Conservation (phyloP, 148 eudicot species). For the Heliamphora exappendiculata region DNA sequence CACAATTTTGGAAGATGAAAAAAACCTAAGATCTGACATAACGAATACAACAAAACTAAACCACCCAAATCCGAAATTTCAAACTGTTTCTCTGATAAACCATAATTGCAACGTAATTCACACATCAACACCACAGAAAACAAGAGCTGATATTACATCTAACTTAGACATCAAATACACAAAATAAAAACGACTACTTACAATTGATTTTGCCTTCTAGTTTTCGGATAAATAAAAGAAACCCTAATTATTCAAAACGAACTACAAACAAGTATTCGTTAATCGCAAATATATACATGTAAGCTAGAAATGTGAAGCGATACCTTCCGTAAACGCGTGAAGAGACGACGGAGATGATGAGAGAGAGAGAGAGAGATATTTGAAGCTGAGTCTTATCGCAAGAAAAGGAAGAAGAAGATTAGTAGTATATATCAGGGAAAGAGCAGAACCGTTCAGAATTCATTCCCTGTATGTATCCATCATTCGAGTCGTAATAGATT, state of each 20-base stretch:
- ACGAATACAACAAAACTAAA: neutral
- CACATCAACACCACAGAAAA: neutral
- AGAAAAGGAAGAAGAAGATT: no score
- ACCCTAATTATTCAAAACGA: neutral
- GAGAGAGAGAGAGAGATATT: neutral
- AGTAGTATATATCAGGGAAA: no score
- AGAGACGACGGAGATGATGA: neutral
- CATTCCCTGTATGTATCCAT: no score
- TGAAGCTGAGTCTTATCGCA: no score
- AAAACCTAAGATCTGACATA: neutral
- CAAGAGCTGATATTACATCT: neutral
- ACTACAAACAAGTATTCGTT: neutral
- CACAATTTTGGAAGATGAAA: neutral
- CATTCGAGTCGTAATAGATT: no score
- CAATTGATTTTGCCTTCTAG: neutral
- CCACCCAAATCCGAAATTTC: neutral
- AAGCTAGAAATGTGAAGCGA: neutral
- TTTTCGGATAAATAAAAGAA: neutral
- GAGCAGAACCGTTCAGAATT: no score
- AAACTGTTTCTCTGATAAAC: neutral
- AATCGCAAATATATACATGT: neutral
- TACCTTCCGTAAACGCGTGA: conserved; percentile 2
- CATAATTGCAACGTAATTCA: neutral
- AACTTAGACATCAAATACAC: neutral
- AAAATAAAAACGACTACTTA: neutral